Base-by-base conservation (phyloP, 495 filamentous ascomycete species). In the Cladorrhinum samala region DNA sequence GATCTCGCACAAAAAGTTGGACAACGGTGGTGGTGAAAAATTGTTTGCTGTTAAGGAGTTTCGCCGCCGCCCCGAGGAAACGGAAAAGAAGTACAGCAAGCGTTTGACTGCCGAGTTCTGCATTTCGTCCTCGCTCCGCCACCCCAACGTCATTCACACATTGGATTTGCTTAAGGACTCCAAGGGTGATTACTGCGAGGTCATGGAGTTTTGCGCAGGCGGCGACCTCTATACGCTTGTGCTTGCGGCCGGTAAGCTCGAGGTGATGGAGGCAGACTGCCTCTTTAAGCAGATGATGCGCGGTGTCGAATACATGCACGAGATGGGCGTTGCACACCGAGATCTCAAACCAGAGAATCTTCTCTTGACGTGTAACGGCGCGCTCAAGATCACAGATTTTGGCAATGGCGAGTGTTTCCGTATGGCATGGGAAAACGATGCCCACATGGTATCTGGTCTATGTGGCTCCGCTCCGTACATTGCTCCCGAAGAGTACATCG, bases 251-350 rank as follows among this genome's bases (percentile, higher is more conserved):
- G 90, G 89, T 23, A 95, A 95, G 65, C 80, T 99, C 44, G 93
- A 97, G 61, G 91, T 95, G 51, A 68, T 78, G 38, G 93, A 99
- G 68, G 93, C 93, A 23, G 93, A 99, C 70, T 99, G 93, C 72
- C 95, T 91, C 68, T 99, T 99, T 79, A 95, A 97, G 74, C 93
- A 99, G 69, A 81, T 99, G 60, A 97, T 99, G 94, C 90, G 94
- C 46, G 93, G 94, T 25, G 94, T 99, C 40, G 91, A 97, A 68
- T 99, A 99, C 69, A 89, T 99, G 82, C 93, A 99, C 69, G 93
- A 97, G 63, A 99, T 99, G 93, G 93, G 93, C 19, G 93, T 99
- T 36, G 92, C 93, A 8, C 93, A 99, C 68, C 88, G 93, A 57
- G 93, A 99, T 63, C 72, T 99, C 25, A 99, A 99, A 71, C 93